Evolutionary conservation across 345 rosid species (phyloP), one percentile per base, ranked within the genome.

Genomic region (Physaria fendleri): DNA sequence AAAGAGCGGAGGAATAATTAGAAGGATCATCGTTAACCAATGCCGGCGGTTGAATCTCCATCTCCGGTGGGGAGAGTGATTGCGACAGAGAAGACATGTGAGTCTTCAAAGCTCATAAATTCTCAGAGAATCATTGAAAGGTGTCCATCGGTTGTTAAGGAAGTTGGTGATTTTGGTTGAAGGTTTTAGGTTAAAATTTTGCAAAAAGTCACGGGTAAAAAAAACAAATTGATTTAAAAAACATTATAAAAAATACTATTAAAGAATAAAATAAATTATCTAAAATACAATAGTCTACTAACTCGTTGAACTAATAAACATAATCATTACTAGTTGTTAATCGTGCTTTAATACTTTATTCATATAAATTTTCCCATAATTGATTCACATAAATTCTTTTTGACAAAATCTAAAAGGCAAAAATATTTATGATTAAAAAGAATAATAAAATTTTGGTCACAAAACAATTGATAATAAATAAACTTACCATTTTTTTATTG

Each of bases 21-120:
- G 73, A 37, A 20, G 77, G 82, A 16, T 70, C 87, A 28, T 66
- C 87, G 51, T 35, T 52, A 24, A 53, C n/a, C 51, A 56, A 16
- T 24, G 77, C 62, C 4, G 76, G 62, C 6, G 74, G 66, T 30
- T 81, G 80, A 7, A 46, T 25, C 14, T 82, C 84, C 82, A 75
- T 76, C 51, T 71, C 68, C 49, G 71, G 28, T 5, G 71, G 12
- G 0, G 65, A 2, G 5, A 47, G 69, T 1, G 75, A 27, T 49
- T 48, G 69, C 61, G 74, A 69, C 64, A 39, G 18, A 54, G 64
- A 69, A 37, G 74, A 62, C 59, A 62, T 62, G 44, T 15, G 44
- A 8, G 57, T 14, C 14, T 42, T 43, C 13, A 17, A 43, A 43
- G 2, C 43, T 60, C 53, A 60, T 37, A 14, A 53, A 43, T 41